Base-by-base conservation (phyloP, 176 grass and related monocot species). In the Oryza longistaminata region DNA sequence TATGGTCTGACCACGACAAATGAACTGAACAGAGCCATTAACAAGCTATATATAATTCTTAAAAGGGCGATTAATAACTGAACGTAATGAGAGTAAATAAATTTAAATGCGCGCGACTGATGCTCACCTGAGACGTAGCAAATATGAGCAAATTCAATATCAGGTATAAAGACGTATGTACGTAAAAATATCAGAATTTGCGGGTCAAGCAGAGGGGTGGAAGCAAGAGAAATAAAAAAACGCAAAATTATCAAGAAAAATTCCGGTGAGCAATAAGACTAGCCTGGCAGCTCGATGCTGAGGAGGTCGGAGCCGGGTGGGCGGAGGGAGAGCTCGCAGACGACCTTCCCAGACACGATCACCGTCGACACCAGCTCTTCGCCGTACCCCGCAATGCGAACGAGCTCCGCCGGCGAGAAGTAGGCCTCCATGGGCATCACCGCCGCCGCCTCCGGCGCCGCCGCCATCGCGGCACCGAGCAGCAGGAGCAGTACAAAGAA, bases 311-410 rank as follows among this genome's bases (percentile, higher is more conserved):
- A 77, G 29, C 79, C 75, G 4, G 88, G 52, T 3, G 16, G 83
- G 7, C 64, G 25, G 40, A 91, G 46, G 77, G 88, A 91, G 80
- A 91, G 76, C 66, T 86, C 83, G 81, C 88, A 95, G 46, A 85
- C 34, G 10, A 95, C 65, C 55, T 90, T 82, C 7, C 93, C 93
- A 68, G 87, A 87, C 79, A 95, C 91, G 24, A 86, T 52, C 34
- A 95, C 93, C n/a, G 83, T 85, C 17, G 93, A 95, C 3, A 95
- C 80, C 27, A 43, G 85, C 72, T 93, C 93, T 84, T 93, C 93
- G 42, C 91, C 93, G 34, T 95, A 95, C 33, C 93, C 93, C 0
- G 91, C 93, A 46, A 95, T 74, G 79, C 88, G 83, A 19, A 70
- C 82, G 13, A 91, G 77, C 88, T 95, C 93, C 3, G 91, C 61